Evolutionary conservation across 1,284 basidiomycete genomes (phyloP), one percentile per base, ranked within the genome.

Genomic region (Rhodofomes roseus): DNA sequence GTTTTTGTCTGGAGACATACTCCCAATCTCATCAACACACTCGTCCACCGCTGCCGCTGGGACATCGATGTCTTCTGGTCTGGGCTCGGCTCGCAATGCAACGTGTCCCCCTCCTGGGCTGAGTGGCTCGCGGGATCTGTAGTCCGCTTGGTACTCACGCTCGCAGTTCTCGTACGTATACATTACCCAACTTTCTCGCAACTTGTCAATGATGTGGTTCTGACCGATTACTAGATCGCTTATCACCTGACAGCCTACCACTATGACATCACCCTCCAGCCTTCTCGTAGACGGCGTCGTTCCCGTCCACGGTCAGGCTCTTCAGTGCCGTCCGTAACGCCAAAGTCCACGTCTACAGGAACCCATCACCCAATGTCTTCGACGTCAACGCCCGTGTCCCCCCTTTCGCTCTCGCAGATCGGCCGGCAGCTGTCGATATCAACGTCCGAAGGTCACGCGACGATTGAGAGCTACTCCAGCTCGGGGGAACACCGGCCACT

Each of bases 21-120:
- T 14, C 46, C 70, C 2, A 70, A 75, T 56, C 44, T 69, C 40
- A 73, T 76, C 37, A 71, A 81, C 58, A 75, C 76, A 58, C 67
- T 82, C 9, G 66, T 62, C n/a, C 70, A 74, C 39, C 77, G 82
- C 20, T 90, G 88, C 63, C 69, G 73, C 44, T 76, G 86, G 74
- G 85, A 87, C 63, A 74, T 89, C 51, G 88, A 90, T 66, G 75
- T 85, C 44, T 72, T 84, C 4, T 90, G 88, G 88, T 79, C 83
- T 7, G 72, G 70, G 18, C 62, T 66, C 1, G 71, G 70, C 22
- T 61, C 62, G 9, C 64, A 64, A 27, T 79, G 79, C 55, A 57
- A 51, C 9, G 7, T 53, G 18, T 54, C 54, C 0, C 62, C 67
- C 16, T 70, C 76, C 1, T 86, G 82, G 79, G 71, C 75, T 2